Conservation (phyloP, 352 stramenopile genomes). For the Albugo laibachii region DNA sequence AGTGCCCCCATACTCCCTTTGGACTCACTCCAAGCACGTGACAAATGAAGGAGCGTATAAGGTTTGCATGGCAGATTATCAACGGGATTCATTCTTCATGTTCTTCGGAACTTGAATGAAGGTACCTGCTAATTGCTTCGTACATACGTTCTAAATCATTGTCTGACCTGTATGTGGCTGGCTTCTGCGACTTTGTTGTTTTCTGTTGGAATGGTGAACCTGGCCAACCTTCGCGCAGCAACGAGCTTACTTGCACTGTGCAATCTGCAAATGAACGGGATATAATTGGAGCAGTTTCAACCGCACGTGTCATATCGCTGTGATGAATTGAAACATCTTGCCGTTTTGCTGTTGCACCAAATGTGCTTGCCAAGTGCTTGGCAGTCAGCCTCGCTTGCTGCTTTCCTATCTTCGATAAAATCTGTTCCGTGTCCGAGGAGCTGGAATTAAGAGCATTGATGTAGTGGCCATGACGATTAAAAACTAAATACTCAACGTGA, state of each 20-base stretch:
- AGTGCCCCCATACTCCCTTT: conserved; percentile 43
- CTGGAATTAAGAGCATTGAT: conserved; percentile 48
- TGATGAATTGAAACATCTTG: conserved; percentile 37
- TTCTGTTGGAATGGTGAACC: conserved; percentile 26
- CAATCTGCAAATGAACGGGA: conserved; percentile 24
- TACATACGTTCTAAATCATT: conserved; percentile 40
- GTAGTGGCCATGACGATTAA: conserved; percentile 67
- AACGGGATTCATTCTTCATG: conserved; percentile 35
- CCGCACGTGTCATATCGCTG: conserved; percentile 52
- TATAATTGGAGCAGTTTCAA: conserved; percentile 52
- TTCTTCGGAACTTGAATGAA: conserved; percentile 16
- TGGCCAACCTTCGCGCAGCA: conserved; percentile 64
- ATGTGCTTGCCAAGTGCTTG: conserved; percentile 36
- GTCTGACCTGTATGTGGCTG: neutral
- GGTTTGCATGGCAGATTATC: conserved; percentile 65
- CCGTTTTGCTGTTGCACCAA: conserved; percentile 27
- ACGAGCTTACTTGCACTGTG: conserved; percentile 9
- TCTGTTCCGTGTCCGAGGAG: conserved; percentile 35
- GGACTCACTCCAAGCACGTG: conserved; percentile 38
- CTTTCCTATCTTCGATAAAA: conserved; percentile 58
- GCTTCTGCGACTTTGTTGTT: neutral
- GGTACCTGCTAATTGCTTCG: conserved; percentile 28
- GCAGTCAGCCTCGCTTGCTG: conserved; percentile 52
- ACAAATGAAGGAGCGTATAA: conserved; percentile 71
- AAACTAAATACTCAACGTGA: conserved; percentile 27